Evolutionary conservation across 768 basidiomycete genomes (phyloP).

Genomic region (Lentinula aciculospora): DNA sequence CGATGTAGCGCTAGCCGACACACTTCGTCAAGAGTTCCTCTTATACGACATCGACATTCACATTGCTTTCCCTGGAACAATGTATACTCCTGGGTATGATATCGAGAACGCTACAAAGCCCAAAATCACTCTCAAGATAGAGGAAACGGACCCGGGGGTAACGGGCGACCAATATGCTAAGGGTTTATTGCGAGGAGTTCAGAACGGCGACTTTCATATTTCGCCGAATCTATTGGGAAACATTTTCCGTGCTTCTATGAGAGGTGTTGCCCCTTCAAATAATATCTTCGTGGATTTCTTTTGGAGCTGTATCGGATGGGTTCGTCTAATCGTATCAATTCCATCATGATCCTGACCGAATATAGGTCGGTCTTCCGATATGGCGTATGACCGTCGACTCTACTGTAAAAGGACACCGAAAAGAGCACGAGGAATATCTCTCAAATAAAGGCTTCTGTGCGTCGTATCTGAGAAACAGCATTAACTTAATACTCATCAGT

Average conservation of each 20-base stretch:
- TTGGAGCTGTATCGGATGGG: constrained; percentile 39
- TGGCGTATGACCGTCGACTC: constrained; percentile 49
- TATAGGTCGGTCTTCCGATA: constrained; percentile 47
- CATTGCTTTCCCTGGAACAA: constrained; percentile 79
- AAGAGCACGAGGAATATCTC: constrained; percentile 44
- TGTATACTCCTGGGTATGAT: constrained; percentile 71
- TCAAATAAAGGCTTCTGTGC: constrained; percentile 31
- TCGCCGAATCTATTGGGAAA: constrained; percentile 63
- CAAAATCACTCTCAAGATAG: constrained; percentile 68
- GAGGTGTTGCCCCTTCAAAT: constrained; percentile 56
- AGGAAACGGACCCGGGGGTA: constrained; percentile 36
- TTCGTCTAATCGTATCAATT: constrained; percentile 22
- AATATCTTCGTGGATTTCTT: constrained; percentile 54
- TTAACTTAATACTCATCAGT: background rate
- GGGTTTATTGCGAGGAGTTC: constrained; percentile 43
- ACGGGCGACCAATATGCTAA: background rate
- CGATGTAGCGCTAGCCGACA: constrained; percentile 70
- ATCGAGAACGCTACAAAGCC: constrained; percentile 55
- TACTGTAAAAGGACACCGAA: constrained; percentile 36
- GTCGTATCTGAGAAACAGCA: background rate
- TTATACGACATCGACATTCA: constrained; percentile 77
- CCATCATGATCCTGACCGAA: too few species aligned
- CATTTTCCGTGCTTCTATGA: constrained; percentile 62
- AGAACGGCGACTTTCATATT: constrained; percentile 71
- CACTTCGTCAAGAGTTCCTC: constrained; percentile 71